A percentile compares a stretch with the other conserved stretches of the same genome.
phyloP scores from a whole-genome alignment of 257 asterid genomes.

The Paraleonurus japonicus region DNA sequence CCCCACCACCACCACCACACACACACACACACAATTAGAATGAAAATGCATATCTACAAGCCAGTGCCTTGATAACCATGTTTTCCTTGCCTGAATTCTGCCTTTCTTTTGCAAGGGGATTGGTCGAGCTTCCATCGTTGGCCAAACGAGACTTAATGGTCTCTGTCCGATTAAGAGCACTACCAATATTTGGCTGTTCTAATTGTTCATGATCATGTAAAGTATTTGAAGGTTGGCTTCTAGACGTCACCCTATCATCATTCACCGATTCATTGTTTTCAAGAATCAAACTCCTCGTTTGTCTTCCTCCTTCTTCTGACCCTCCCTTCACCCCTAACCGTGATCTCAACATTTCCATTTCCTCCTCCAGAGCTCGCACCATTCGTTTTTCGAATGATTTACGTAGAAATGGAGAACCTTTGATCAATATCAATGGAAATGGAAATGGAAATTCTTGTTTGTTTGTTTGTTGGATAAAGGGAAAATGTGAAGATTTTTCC shows the following conservation, averaged over 20 bases:
- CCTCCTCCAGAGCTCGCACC: slow-evolving; percentile 59
- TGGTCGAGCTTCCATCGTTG: slow-evolving; percentile 20
- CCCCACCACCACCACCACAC: no score
- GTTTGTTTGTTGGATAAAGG: background rate
- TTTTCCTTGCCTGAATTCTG: slow-evolving; percentile 35
- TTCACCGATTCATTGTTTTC: slow-evolving; percentile 9
- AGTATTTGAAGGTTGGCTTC: slow-evolving; percentile 36
- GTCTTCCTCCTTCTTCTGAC: slow-evolving; percentile 28
- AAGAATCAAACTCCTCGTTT: slow-evolving; percentile 29
- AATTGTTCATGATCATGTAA: slow-evolving; percentile 18
- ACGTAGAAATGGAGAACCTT: background rate
- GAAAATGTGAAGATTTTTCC: background rate
- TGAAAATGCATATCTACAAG: background rate
- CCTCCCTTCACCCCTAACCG: slow-evolving; percentile 30
- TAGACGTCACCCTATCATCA: slow-evolving; percentile 33
- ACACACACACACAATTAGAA: no score
- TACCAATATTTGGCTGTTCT: slow-evolving; percentile 17
- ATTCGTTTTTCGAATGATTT: slow-evolving; percentile 24
- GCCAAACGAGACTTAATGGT: slow-evolving; percentile 24
- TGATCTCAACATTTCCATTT: slow-evolving; percentile 41
- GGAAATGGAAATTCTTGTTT: background rate
- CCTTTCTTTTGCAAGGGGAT: slow-evolving; percentile 23
- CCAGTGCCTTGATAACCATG: background rate
- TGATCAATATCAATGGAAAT: background rate
- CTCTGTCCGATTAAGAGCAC: slow-evolving; percentile 19